Evolutionary conservation across 1,284 basidiomycete genomes (phyloP), one percentile per base, ranked within the genome.

Genomic region (Sporisorium scitamineum): DNA sequence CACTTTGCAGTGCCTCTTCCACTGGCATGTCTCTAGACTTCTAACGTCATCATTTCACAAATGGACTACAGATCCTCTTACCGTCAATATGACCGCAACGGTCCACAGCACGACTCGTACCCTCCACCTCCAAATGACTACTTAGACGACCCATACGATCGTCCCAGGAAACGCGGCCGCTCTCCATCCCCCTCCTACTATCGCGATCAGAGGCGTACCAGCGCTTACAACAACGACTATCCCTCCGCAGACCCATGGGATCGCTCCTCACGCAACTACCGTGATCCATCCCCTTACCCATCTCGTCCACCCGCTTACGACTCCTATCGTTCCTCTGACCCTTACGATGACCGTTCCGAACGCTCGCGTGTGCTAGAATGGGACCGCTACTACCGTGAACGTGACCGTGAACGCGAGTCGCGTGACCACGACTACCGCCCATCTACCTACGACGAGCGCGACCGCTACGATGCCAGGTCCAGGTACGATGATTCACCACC

Each of bases 11-110:
- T 39, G 26, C 37, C 20, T 29, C 14, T 14, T 47, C n/a, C 29
- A 39, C 48, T 53, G 50, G 41, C 58, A 54, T 64, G 53, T n/a
- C 55, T 14, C 53, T 57, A 44, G 31, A 34, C 48, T n/a, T 39
- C 22, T 39, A n/a, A n/a, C 7, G 20, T 39, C 26, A 56, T 20
- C 14, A 3, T 37, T 20, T 22, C 41, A n/a, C 24, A 42, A 24
- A 76, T 76, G 73, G 73, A 76, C 20, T 65, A 71, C 63, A 55
- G 73, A 56, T 66, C 70, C 39, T 60, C 60, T n/a, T 76, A 71
- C 54, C 61, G 73, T 20, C 48, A 34, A n/a, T 68, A 76, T 34
- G 65, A 76, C 54, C 68, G 73, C 22, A 27, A 58, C 31, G 65
- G 61, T 48, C 34, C 62, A 52, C 50, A 27, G 11, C 31, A 54